These are phyloP conservation scores for Aspergillus panamensis DNA, from an alignment of 495 filamentous ascomycete genomes.

Conservation along the genomic window DNA sequence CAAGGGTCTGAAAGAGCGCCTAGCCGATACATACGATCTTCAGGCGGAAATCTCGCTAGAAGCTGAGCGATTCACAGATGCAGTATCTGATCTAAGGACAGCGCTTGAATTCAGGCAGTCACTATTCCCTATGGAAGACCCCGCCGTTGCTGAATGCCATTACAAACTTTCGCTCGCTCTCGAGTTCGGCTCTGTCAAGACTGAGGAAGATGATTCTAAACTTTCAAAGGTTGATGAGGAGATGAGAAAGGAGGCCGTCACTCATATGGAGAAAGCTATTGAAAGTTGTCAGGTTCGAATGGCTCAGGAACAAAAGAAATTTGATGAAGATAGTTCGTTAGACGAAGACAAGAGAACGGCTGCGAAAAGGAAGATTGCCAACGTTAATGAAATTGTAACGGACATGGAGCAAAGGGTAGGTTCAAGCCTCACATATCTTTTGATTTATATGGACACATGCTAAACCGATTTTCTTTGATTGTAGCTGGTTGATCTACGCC, in stretches of 20 bases:
- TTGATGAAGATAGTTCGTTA: conserved; percentile 51
- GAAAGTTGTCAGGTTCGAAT: conserved; percentile 73
- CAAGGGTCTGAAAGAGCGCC: conserved; percentile 69
- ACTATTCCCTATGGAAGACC: conserved; percentile 73
- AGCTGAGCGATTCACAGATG: conserved; percentile 81
- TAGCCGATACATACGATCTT: conserved; percentile 87
- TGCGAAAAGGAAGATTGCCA: conserved; percentile 63
- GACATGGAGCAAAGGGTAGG: conserved; percentile 83
- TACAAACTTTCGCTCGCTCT: conserved; percentile 94
- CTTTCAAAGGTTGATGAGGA: conserved; percentile 55
- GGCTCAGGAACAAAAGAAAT: conserved; percentile 64
- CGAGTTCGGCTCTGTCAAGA: conserved; percentile 83
- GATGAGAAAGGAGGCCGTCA: conserved; percentile 70
- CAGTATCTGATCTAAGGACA: conserved; percentile 72
- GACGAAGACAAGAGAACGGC: conserved; percentile 48
- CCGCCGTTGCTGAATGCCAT: conserved; percentile 85
- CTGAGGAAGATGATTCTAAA: conserved; percentile 48
- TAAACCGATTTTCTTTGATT: conserved; percentile 22
- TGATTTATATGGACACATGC: conserved; percentile 5
- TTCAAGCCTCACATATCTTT: conserved; percentile 11
- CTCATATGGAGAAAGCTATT: conserved; percentile 79
- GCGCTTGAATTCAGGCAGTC: conserved; percentile 71
- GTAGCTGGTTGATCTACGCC: conserved; percentile 71
- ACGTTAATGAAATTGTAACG: conserved; percentile 79
- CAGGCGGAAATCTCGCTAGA: conserved; percentile 93